phyloP scores from a whole-genome alignment of 805 yeast species.

The Cyberlindnera nakhonratchasimensis region DNA sequence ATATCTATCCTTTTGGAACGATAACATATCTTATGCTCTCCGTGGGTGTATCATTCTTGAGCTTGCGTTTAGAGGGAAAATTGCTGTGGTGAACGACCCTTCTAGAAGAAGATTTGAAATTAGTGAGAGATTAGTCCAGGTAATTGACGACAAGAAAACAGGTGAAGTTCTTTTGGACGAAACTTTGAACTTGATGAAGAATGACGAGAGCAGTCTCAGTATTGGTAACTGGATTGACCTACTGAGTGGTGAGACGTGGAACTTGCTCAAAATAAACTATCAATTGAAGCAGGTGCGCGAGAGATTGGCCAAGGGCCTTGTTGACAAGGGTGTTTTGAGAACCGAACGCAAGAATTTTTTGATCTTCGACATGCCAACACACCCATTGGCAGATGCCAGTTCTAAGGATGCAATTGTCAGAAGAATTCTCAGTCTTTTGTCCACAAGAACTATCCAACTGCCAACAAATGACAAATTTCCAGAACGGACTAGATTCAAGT shows the following conservation, averaged over 20 bases:
- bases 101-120: constrained; percentile 86
- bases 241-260: constrained; percentile 96
- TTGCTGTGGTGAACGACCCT: constrained; percentile 87
- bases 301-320: constrained; percentile 92
- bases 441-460: constrained; percentile 64
- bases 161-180: constrained; percentile 96
- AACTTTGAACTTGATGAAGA: constrained; percentile 84
- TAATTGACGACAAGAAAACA: constrained; percentile 78
- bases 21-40: constrained; percentile 91
- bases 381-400: constrained; percentile 84
- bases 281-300: constrained; percentile 97
- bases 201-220: constrained; percentile 71
- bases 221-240: constrained; percentile 93
- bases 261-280: constrained; percentile 86
- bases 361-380: constrained; percentile 97
- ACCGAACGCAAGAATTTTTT: constrained; percentile 94
- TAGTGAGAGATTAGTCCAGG: constrained; percentile 83
- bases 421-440: constrained; percentile 66
- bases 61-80: constrained; percentile 85
- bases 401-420: constrained; percentile 79
- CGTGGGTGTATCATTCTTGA: constrained; percentile 93
- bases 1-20: constrained; percentile 96
- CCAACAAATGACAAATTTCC: constrained; percentile 65
- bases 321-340: constrained; percentile 93
- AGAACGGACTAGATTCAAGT: constrained; percentile 58